These are phyloP conservation scores for Boletus fagicola DNA, from an alignment of 768 basidiomycete genomes.

Conservation along the genomic window DNA sequence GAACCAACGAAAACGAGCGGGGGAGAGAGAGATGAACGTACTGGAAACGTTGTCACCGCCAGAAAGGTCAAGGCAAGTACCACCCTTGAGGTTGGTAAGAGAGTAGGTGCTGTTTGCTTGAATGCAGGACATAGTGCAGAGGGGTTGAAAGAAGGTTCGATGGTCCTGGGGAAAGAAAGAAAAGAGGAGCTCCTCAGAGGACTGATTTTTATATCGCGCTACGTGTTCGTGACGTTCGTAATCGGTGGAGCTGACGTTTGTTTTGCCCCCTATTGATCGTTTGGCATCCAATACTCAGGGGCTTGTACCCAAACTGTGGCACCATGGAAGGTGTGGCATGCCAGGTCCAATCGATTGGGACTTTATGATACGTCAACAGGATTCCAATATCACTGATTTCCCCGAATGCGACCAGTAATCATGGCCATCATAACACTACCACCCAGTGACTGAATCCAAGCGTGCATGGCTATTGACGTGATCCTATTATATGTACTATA, in stretches of 20 bases:
- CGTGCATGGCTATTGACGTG: slow-evolving; percentile 10
- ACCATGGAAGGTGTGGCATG: no score
- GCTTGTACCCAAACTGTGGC: not conserved
- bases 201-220: not conserved
- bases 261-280: not conserved
- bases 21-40: slow-evolving; percentile 24
- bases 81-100: slow-evolving; percentile 50
- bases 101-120: slow-evolving; percentile 40
- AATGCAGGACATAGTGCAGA: slow-evolving; percentile 24
- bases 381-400: no score
- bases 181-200: no score
- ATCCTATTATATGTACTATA: slow-evolving; percentile 18
- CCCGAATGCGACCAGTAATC: no score
- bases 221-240: not conserved
- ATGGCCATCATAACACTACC: no score
- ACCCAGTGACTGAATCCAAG: not conserved
- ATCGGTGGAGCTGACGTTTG: not conserved
- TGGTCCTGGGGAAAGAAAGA: not conserved
- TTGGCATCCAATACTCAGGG: not conserved
- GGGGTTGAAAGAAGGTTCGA: not conserved
- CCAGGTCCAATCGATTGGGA: no score
- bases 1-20: not conserved
- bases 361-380: no score
- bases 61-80: slow-evolving; percentile 56
- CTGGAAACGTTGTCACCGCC: slow-evolving; percentile 48